Evolutionary conservation across 179 eudicot genomes (phyloP).

Genomic region (Spinacia oleracea): DNA sequence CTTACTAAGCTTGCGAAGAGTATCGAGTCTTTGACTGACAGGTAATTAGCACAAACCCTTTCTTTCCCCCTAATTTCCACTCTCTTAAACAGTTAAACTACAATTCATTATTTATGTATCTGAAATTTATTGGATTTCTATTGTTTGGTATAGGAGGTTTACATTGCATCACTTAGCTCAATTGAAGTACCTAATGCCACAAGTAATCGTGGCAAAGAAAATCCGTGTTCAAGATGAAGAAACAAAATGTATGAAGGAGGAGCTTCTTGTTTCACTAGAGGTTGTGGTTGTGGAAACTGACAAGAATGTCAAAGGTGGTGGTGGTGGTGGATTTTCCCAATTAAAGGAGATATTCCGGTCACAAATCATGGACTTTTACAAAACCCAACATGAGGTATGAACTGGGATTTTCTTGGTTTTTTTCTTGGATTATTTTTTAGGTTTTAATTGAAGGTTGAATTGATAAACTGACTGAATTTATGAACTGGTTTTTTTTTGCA

Average conservation of each 20-base stretch:
- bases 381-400: constrained; percentile 63
- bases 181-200: constrained; percentile 69
- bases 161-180: constrained; percentile 71
- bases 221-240: constrained; percentile 59
- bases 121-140: background rate
- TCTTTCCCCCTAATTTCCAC: background rate
- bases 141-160: constrained; percentile 57
- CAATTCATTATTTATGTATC: background rate
- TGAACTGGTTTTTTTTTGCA: constrained; percentile 15
- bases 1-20: constrained; percentile 53
- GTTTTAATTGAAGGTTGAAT: background rate
- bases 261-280: constrained; percentile 56
- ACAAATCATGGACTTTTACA: constrained; percentile 46
- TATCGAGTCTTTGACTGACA: constrained; percentile 59
- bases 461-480: background rate
- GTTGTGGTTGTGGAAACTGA: constrained; percentile 35
- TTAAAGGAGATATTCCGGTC: constrained; percentile 55
- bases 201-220: constrained; percentile 61
- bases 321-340: constrained; percentile 38
- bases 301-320: constrained; percentile 36
- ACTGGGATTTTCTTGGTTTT: background rate
- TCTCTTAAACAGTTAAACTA: background rate
- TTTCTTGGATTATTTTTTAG: background rate
- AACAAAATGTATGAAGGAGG: constrained; percentile 77
- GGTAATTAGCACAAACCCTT: constrained; percentile 31